These are phyloP conservation scores for Candida ponderosae DNA, from an alignment of 805 yeast species.

Conservation along the genomic window DNA sequence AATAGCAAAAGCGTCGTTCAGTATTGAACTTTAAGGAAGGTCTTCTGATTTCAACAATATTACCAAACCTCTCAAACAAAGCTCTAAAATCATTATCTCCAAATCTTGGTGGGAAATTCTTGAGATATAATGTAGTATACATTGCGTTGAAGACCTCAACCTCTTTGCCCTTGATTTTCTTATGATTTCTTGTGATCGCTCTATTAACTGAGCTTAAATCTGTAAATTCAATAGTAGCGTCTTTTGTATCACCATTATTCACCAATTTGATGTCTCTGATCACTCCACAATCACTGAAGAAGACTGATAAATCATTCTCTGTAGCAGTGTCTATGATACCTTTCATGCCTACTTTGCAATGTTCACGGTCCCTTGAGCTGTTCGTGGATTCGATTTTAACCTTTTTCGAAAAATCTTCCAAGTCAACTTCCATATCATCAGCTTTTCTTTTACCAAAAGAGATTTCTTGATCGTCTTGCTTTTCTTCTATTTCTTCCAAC, in stretches of 20 bases:
- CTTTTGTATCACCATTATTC: constrained; percentile 9
- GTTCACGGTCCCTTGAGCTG: constrained; percentile 47
- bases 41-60: constrained; percentile 44
- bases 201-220: constrained; percentile 39
- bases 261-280: constrained; percentile 29
- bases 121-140: constrained; percentile 57
- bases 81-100: constrained; percentile 29
- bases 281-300: constrained; percentile 57
- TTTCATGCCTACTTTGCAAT: constrained; percentile 44
- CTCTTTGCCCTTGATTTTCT: constrained; percentile 32
- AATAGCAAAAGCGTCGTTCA: constrained; percentile 65
- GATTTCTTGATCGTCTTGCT: not conserved
- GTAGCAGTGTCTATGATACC: constrained; percentile 34
- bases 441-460: not conserved
- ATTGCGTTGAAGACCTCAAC: constrained; percentile 38
- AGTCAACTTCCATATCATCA: constrained; percentile 5
- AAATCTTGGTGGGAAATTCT: constrained; percentile 61
- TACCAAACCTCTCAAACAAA: constrained; percentile 33
- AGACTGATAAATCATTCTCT: constrained; percentile 29
- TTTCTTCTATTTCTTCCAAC: constrained; percentile 4
- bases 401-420: constrained; percentile 6
- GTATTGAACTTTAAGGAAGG: constrained; percentile 53
- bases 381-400: constrained; percentile 4
- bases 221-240: constrained; percentile 55
- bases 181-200: constrained; percentile 54